These are phyloP conservation scores for Ilyonectria destructans DNA, from an alignment of 2,329 filamentous ascomycete species.

Conservation along the genomic window DNA sequence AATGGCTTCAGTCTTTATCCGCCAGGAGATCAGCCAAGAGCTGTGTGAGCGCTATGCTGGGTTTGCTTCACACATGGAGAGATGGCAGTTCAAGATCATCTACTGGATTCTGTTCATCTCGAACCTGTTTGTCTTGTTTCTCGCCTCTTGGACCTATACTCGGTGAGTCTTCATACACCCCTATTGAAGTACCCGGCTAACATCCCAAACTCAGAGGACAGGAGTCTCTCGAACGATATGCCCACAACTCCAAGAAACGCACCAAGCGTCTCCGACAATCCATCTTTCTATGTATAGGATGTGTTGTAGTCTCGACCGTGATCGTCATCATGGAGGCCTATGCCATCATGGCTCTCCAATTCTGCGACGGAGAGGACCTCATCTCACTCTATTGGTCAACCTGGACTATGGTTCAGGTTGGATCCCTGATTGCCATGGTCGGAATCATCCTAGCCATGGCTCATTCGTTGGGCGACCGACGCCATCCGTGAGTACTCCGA, in stretches of 20 bases:
- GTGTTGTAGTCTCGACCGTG: constrained; percentile 62
- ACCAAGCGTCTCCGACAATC: constrained; percentile 58
- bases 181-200: neutral
- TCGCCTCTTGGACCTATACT: constrained; percentile 61
- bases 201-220: constrained; percentile 51
- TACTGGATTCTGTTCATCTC: constrained; percentile 65
- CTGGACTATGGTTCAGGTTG: constrained; percentile 74
- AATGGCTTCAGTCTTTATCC: constrained; percentile 43
- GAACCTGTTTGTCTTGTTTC: constrained; percentile 62
- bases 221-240: constrained; percentile 56
- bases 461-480: constrained; percentile 65
- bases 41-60: constrained; percentile 60
- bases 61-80: constrained; percentile 61
- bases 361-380: constrained; percentile 73
- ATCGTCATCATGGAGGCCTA: constrained; percentile 71
- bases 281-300: constrained; percentile 61
- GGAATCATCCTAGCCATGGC: constrained; percentile 70
- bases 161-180: constrained; percentile 51
- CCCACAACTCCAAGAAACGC: constrained; percentile 52
- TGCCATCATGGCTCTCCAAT: constrained; percentile 68
- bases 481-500: constrained; percentile 64
- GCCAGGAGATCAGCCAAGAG: constrained; percentile 40
- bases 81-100: constrained; percentile 62
- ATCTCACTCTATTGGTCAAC: constrained; percentile 75
- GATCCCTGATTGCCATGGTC: constrained; percentile 71